Evolutionary conservation across 768 basidiomycete species (phyloP).

Genomic region (Krasilnikovozyma curviuscula): DNA sequence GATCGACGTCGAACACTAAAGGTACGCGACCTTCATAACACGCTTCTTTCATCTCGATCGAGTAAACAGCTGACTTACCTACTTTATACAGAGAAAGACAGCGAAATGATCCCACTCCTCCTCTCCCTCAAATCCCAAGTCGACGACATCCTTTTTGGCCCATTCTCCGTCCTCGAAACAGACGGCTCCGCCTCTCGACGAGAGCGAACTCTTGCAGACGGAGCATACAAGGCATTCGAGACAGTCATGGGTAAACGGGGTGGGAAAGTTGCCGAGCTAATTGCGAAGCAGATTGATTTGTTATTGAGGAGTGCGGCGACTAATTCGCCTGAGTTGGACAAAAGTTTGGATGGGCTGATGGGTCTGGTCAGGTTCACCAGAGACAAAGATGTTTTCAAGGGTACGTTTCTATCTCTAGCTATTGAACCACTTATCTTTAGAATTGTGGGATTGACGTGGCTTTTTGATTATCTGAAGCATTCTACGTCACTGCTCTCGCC

Average conservation of each 20-base stretch:
- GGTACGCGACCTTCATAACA: too few relatives aligned
- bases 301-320: slow-evolving; percentile 55
- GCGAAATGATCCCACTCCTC: slow-evolving; percentile 5
- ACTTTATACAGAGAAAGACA: too few relatives aligned
- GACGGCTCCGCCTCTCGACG: background rate
- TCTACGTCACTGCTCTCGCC: slow-evolving; percentile 74
- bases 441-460: background rate
- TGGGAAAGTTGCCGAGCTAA: slow-evolving; percentile 77
- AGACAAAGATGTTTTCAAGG: slow-evolving; percentile 13
- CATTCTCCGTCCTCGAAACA: background rate
- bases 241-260: slow-evolving; percentile 49
- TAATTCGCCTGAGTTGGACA: slow-evolving; percentile 35
- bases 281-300: slow-evolving; percentile 66
- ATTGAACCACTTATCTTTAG: background rate
- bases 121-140: background rate
- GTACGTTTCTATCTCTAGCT: background rate
- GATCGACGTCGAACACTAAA: too few relatives aligned
- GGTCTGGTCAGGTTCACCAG: slow-evolving; percentile 67
- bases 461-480: slow-evolving; percentile 44
- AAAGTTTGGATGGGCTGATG: slow-evolving; percentile 45
- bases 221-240: slow-evolving; percentile 38
- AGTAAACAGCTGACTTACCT: too few relatives aligned
- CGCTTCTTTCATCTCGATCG: too few relatives aligned
- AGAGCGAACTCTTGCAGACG: slow-evolving; percentile 3
- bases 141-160: background rate